A percentile compares a stretch with the other conserved stretches of the same genome.
Evolutionary conservation across 2,329 filamentous ascomycete genomes (phyloP).

Genomic region (Nemania sp.): DNA sequence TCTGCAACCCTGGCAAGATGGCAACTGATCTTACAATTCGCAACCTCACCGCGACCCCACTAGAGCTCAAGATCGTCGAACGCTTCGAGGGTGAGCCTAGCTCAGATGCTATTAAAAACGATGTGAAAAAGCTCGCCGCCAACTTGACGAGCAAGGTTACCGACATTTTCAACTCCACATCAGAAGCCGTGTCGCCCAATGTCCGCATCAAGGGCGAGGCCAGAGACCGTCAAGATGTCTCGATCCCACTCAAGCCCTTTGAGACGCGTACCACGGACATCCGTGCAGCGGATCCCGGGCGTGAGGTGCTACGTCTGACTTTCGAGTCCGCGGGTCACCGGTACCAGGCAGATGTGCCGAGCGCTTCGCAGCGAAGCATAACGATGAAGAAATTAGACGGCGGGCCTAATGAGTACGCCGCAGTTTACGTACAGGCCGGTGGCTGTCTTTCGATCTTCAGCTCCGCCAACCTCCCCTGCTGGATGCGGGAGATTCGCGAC

Average conservation of each 20-base stretch:
- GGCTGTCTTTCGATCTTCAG: conserved; percentile 75
- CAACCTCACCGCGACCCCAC: conserved; percentile 80
- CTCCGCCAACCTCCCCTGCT: conserved; percentile 74
- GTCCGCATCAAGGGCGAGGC: conserved; percentile 66
- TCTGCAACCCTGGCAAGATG: conserved; percentile 52
- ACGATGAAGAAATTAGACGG: conserved; percentile 68
- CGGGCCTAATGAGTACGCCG: conserved; percentile 68
- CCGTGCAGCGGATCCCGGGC: conserved; percentile 66
- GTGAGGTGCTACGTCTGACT: conserved; percentile 78
- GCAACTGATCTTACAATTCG: conserved; percentile 76
- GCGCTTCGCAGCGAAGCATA: conserved; percentile 68
- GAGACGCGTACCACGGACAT: conserved; percentile 72
- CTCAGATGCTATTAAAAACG: conserved; percentile 54
- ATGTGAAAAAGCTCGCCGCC: conserved; percentile 51
- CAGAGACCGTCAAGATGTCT: conserved; percentile 71
- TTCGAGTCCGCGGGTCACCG: conserved; percentile 73
- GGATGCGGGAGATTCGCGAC: conserved; percentile 84
- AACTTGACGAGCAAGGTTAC: conserved; percentile 60
- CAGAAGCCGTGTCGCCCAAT: conserved; percentile 45
- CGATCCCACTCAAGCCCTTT: conserved; percentile 76
- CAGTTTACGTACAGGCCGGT: conserved; percentile 70
- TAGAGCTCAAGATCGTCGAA: conserved; percentile 79
- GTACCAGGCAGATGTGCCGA: conserved; percentile 80
- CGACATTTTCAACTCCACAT: conserved; percentile 59
- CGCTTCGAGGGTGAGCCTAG: conserved; percentile 70